Base-by-base conservation (phyloP, 352 stramenopile species). In the Phytopythium boreale region DNA sequence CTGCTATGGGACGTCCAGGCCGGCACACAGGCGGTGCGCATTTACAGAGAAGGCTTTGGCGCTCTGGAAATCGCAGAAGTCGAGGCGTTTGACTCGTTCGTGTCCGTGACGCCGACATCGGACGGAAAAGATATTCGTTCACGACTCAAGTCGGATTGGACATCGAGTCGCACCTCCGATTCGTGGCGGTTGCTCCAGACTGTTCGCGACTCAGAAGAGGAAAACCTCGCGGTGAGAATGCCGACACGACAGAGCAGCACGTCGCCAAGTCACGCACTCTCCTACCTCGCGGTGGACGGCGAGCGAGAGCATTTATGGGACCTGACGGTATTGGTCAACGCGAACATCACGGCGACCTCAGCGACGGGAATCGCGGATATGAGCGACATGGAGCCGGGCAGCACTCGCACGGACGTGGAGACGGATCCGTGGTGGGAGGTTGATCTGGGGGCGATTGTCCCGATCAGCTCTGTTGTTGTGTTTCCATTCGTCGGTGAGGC, bases 391-490 rank as follows among this genome's bases (percentile, higher is more conserved):
- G 66, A 67, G 2, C 66, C 82, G n/a, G 73, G 75, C 1, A 89
- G 82, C 41, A 87, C 82, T 7, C 72, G 80, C 10, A 88, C 79
- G 0, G 20, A 74, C 2, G 11, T 65, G 12, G 68, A 82, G 27
- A 70, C 15, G 0, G 52, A 83, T 67, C 81, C 82, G 15, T 93
- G 82, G 82, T 92, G 82, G 82, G 74, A 90, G 72, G 76, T 93
- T 8, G 84, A 93, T 62, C 51, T 93, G 6, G 82, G 82, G 0
- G 61, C 24, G 0, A 34, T 74, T 5, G 68, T 80, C 11, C 70
- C 84, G 5, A 78, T 93, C 51, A 64, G 70, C 19, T 68, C 65
- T 9, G 60, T 93, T 15, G 62, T 80, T 11, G 15, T 91, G 20
- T 88, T 76, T 55, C 82, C 80, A 9, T 89, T 75, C 55, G 58